Evolutionary conservation across 345 rosid genomes (phyloP), one percentile per base, ranked within the genome.

Genomic region (Adansonia digitata): DNA sequence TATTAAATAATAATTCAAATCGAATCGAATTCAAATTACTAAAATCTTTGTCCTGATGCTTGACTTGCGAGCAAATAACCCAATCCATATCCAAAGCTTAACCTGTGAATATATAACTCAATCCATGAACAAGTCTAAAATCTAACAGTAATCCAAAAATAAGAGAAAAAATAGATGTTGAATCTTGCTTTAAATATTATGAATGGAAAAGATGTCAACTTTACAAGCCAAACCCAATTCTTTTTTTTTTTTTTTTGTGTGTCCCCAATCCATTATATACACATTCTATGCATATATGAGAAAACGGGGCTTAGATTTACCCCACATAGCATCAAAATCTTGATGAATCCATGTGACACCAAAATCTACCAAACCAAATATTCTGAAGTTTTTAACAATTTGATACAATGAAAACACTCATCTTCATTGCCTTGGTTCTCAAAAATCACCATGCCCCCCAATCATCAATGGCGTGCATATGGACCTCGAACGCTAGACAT

Each of bases 191-290:
- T 39, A 52, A 42, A 29, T 63, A 48, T 62, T 20, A 56, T 80
- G 72, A 79, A 65, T 46, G 64, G 76, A 51, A 53, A 75, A 45
- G 59, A 45, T 48, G 51, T 59, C 48, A 11, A 42, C 63, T 75
- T 75, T 63, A 51, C 60, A 61, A 72, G 63, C 35, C 49, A 46
- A 61, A 61, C 68, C 17, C 65, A 43, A 29, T n/a, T n/a, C 18
- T 34, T 48, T 60, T 24, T 11, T 55, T 61, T 18, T 15, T 18
- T 12, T 39, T 49, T 20, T 42, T 52, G 57, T 8, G n/a, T n/a
- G 42, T 31, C 73, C 46, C 66, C 48, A 53, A 74, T 74, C 75
- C 77, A 74, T 49, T 60, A 73, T 73, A 77, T 76, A 69, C 64
- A 68, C 53, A 66, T 49, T 45, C 53, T 34, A 61, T 5, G 70